Conservation (phyloP, 257 asterid genomes). For the Lithospermum erythrorhizon region DNA sequence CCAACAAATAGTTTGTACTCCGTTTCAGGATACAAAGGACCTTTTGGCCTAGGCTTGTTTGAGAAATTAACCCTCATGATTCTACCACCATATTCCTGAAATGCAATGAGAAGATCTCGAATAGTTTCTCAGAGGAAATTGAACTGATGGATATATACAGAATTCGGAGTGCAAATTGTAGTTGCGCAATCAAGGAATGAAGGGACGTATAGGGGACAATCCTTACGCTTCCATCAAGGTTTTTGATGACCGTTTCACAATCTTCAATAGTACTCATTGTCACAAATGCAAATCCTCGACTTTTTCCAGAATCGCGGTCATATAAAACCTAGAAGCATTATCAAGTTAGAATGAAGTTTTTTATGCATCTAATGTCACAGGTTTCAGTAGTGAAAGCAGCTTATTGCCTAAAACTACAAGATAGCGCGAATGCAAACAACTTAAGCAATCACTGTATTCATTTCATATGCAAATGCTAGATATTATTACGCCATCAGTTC, state of each 20-base stretch:
- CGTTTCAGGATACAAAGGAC: slow-evolving; percentile 78
- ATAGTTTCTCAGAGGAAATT: background rate
- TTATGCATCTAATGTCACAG: background rate
- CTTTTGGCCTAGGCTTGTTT: slow-evolving; percentile 77
- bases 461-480: background rate
- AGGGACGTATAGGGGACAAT: background rate
- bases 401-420: no score
- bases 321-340: slow-evolving; percentile 57
- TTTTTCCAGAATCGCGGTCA: slow-evolving; percentile 66
- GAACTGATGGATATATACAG: background rate
- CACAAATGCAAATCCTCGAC: slow-evolving; percentile 94
- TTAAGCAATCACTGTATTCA: background rate
- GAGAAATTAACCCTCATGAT: slow-evolving; percentile 84
- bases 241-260: slow-evolving; percentile 56
- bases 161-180: background rate
- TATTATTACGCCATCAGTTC: background rate
- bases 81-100: slow-evolving; percentile 82
- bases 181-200: background rate
- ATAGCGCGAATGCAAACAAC: background rate
- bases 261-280: slow-evolving; percentile 84
- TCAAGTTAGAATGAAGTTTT: background rate
- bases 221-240: slow-evolving; percentile 79
- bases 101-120: background rate
- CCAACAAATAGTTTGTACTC: slow-evolving; percentile 83
- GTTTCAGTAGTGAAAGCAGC: background rate